Evolutionary conservation across 2,329 filamentous ascomycete species (phyloP), one percentile per base, ranked within the genome.

Genomic region (Penicillium sclerotigenum): DNA sequence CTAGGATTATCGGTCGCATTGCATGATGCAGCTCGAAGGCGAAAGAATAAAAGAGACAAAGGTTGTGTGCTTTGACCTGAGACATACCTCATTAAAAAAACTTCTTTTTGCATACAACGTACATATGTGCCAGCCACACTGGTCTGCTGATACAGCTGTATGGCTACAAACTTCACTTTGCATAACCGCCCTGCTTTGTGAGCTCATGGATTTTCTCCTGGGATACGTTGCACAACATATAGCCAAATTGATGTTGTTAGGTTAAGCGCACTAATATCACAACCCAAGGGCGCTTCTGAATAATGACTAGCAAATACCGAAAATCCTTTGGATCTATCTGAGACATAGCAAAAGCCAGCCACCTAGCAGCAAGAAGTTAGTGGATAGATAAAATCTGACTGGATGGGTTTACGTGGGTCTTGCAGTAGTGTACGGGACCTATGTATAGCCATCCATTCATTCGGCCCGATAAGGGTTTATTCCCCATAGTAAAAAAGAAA

Each of bases 381-480:
- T 47, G 41, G 50, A 52, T 52, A 20, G 49, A 47, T 45, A 46
- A 37, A 37, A 52, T 47, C 41, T 38, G 24, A 24, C 41, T 16
- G 18, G 36, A 41, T 52, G 49, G 49, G 13, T 36, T 22, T 10
- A 24, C 20, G 38, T 41, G 40, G 40, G 40, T 42, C 40, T n/a
- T 26, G 38, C 34, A n/a, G 31, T 36, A 22, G 31, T 43, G 20
- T 14, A 31, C 24, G 48, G 47, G 22, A 13, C 26, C 47, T 40
- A 40, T 40, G 24, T 47, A 40, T 49, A 29, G 41, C 9, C 49
- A 52, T 41, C 37, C 47, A 42, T 52, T 40, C 31, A 24, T 28
- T 47, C 50, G 41, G 50, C 50, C 50, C 50, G 50, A 52, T 52
- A 52, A 52, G 41, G 33, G 18, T 16, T 9, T 43, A 20, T 34